A percentile compares a stretch with the other conserved stretches of the same genome.
These are phyloP conservation scores for Vigna hirtella DNA, from an alignment of 306 rosid species.

Conservation along the genomic window DNA sequence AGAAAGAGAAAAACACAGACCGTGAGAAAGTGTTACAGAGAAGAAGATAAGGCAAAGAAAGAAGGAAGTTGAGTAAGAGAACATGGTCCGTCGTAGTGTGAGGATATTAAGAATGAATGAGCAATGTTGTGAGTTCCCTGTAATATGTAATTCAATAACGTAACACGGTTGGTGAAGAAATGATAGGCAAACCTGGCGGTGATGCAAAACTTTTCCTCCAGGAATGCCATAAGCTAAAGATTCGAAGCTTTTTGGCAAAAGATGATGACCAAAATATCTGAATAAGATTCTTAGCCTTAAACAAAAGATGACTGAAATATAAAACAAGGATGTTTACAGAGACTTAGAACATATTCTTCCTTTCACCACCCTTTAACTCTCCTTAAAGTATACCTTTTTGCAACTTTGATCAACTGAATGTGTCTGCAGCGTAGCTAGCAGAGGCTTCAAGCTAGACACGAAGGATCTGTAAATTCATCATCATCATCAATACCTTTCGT, in stretches of 20 bases:
- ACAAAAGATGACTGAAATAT: constrained; percentile 50
- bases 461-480: constrained; percentile 17
- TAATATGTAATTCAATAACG: constrained; percentile 56
- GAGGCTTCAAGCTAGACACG: constrained; percentile 24
- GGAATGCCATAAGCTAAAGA: constrained; percentile 55
- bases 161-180: constrained; percentile 44
- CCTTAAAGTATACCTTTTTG: constrained; percentile 57
- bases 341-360: constrained; percentile 82
- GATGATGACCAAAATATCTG: constrained; percentile 32
- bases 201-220: constrained; percentile 67
- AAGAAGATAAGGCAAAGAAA: constrained; percentile 59
- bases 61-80: constrained; percentile 43
- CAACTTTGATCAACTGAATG: constrained; percentile 30
- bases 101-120: constrained; percentile 45
- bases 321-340: constrained; percentile 37
- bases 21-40: constrained; percentile 52
- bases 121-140: constrained; percentile 35
- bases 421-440: neutral
- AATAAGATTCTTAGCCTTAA: constrained; percentile 71
- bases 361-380: constrained; percentile 61
- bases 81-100: constrained; percentile 52
- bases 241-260: constrained; percentile 54
- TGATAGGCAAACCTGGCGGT: constrained; percentile 25
- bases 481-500: constrained; percentile 55
- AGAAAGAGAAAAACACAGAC: constrained; percentile 48